These are phyloP conservation scores for Perkinsus olseni DNA, from an alignment of 169 alveolate species.

Conservation along the genomic window DNA sequence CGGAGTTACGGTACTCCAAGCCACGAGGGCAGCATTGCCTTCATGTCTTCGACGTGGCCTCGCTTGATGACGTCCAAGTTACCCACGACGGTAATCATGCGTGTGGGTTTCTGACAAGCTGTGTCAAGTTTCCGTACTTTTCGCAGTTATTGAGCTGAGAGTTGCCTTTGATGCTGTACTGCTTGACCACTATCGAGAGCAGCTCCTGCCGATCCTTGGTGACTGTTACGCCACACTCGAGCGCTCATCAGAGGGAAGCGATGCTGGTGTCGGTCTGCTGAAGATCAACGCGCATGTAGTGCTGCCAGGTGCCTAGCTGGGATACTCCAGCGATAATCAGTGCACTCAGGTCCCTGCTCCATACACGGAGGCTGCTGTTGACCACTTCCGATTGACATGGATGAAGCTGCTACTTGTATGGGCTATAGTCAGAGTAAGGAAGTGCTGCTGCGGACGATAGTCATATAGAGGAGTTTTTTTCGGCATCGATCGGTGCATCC, in stretches of 20 bases:
- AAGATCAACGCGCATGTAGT: background rate
- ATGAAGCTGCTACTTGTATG: background rate
- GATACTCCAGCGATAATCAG: background rate
- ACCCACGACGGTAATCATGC: background rate
- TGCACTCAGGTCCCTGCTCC: background rate
- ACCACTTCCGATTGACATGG: background rate
- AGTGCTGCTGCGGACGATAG: background rate
- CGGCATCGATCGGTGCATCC: background rate
- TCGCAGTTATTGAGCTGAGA: background rate
- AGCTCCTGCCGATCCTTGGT: background rate
- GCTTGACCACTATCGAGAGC: background rate
- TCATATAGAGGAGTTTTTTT: background rate
- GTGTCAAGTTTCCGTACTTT: background rate
- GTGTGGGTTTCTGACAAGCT: background rate
- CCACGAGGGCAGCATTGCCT: background rate
- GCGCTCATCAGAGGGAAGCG: background rate
- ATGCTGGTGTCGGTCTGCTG: background rate
- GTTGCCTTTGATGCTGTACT: background rate
- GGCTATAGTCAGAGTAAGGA: background rate
- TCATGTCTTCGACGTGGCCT: background rate
- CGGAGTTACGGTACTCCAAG: background rate
- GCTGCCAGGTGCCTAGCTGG: background rate
- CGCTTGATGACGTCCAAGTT: background rate
- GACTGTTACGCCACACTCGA: background rate
- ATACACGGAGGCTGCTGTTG: background rate